Percentiles rank a stretch among this genome's conserved stretches.
These are phyloP conservation scores for Deinandra increscens DNA, from an alignment of 129 eudicot genomes.

Conservation along the genomic window DNA sequence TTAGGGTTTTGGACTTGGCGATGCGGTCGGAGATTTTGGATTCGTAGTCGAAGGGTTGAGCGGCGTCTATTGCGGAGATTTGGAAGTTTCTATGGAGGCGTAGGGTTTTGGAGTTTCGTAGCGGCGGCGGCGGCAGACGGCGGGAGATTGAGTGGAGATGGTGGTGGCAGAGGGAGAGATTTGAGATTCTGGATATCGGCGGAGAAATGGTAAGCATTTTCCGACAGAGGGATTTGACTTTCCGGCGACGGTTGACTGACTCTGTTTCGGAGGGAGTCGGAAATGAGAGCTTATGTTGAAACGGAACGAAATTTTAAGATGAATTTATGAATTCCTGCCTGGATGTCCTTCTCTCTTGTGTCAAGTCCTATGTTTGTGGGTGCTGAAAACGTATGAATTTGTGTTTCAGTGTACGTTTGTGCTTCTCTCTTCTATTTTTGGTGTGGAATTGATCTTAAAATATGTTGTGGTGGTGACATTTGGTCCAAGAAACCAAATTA, in stretches of 20 bases:
- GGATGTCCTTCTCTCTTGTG: too few relatives aligned
- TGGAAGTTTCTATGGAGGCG: conserved; percentile 26
- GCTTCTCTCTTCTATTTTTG: too few relatives aligned
- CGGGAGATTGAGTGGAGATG: background rate
- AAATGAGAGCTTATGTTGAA: background rate
- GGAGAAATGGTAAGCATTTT: conserved; percentile 32
- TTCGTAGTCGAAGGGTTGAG: conserved; percentile 74
- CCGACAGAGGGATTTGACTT: background rate
- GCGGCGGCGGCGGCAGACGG: conserved; percentile 14
- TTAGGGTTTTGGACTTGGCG: conserved; percentile 50
- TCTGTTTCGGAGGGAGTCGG: background rate
- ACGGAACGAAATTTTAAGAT: too few relatives aligned
- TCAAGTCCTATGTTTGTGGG: too few relatives aligned
- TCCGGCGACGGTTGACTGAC: conserved; percentile 13
- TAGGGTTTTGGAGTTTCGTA: conserved; percentile 7
- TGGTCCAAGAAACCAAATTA: conserved; percentile 96
- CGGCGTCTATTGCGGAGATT: conserved; percentile 63
- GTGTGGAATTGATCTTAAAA: too few relatives aligned
- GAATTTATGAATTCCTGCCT: too few relatives aligned
- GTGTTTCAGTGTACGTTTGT: too few relatives aligned
- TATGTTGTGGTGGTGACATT: too few relatives aligned
- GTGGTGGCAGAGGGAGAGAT: background rate
- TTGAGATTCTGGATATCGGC: conserved; percentile 12
- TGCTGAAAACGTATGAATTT: too few relatives aligned
- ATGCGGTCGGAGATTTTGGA: conserved; percentile 42